Conservation (phyloP, 352 stramenopile species). For the Phytopythium litorale region DNA sequence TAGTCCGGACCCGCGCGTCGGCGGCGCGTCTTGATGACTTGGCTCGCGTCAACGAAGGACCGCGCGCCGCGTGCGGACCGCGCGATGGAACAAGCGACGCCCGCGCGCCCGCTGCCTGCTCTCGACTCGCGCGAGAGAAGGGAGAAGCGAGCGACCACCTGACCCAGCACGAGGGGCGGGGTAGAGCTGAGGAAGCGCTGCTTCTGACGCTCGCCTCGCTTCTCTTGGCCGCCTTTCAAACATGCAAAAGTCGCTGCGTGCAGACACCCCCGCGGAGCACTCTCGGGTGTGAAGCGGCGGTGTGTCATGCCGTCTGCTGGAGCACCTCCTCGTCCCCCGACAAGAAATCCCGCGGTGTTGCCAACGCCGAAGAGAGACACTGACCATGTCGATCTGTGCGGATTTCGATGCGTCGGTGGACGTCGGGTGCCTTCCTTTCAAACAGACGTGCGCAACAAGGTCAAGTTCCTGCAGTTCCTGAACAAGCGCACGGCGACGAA, state of each 20-base stretch:
- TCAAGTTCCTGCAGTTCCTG: slow-evolving; percentile 99
- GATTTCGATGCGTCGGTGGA: slow-evolving; percentile 3
- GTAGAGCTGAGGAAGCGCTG: not conserved
- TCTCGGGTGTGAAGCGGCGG: slow-evolving; percentile 26
- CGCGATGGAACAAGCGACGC: slow-evolving; percentile 1
- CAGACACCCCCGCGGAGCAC: slow-evolving; percentile 60
- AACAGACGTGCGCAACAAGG: slow-evolving; percentile 93
- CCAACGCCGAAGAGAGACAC: not conserved
- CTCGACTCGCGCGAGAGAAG: not conserved
- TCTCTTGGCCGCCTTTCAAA: slow-evolving; percentile 37
- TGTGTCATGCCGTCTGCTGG: slow-evolving; percentile 76
- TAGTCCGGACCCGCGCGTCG: not conserved
- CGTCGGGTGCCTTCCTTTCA: slow-evolving; percentile 17
- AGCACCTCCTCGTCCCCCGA: slow-evolving; percentile 3
- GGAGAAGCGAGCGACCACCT: not conserved
- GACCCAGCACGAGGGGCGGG: not conserved
- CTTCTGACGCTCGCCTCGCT: not conserved
- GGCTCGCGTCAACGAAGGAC: slow-evolving; percentile 1
- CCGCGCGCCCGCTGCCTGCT: not conserved
- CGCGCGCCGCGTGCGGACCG: not conserved
- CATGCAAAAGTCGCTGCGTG: slow-evolving; percentile 91
- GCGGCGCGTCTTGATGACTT: not conserved
- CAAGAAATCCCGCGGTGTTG: slow-evolving; percentile 1
- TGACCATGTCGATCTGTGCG: slow-evolving; percentile 2
- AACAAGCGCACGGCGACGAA: slow-evolving; percentile 99